Percentiles rank a stretch among this genome's conserved stretches.
Conservation (phyloP, 2,329 filamentous ascomycete genomes). For the Stenocarpella maydis region DNA sequence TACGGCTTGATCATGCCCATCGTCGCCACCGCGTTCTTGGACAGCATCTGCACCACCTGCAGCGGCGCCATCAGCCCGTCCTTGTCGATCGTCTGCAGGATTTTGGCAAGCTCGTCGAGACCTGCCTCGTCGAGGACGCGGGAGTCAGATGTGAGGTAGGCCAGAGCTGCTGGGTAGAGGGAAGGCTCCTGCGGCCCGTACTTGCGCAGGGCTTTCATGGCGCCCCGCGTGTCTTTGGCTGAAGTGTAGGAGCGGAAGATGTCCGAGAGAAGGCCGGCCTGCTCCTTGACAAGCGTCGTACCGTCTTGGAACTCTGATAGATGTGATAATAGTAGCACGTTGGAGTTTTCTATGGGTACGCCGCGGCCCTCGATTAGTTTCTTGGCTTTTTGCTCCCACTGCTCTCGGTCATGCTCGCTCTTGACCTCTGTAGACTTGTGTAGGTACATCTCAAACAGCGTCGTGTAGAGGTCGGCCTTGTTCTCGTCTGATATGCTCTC, state of each 20-base stretch:
- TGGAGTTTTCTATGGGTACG: constrained; percentile 90
- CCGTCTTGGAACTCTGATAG: constrained; percentile 90
- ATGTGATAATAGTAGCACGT: constrained; percentile 91
- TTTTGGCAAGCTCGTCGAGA: constrained; percentile 77
- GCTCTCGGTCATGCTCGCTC: constrained; percentile 69
- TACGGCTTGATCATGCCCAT: constrained; percentile 98
- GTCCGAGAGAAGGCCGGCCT: constrained; percentile 89
- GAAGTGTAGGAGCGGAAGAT: constrained; percentile 97
- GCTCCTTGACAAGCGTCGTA: constrained; percentile 90
- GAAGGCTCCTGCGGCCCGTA: constrained; percentile 92
- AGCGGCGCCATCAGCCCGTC: constrained; percentile 94
- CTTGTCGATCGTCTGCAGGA: constrained; percentile 86
- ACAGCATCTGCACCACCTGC: constrained; percentile 92
- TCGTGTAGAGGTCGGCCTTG: constrained; percentile 88
- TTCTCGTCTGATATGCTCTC: constrained; percentile 76
- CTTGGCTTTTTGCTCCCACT: constrained; percentile 93
- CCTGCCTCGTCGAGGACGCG: constrained; percentile 86
- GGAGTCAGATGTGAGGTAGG: constrained; percentile 90
- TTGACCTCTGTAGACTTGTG: constrained; percentile 84
- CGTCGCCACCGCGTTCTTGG: constrained; percentile 76
- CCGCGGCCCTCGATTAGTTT: constrained; percentile 83
- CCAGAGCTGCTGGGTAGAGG: constrained; percentile 88
- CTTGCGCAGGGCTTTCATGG: constrained; percentile 87
- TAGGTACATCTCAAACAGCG: constrained; percentile 97
- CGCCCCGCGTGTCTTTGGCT: constrained; percentile 88